Base-by-base conservation (phyloP, 2,329 filamentous ascomycete species). In the Fonsecaea erecta region DNA sequence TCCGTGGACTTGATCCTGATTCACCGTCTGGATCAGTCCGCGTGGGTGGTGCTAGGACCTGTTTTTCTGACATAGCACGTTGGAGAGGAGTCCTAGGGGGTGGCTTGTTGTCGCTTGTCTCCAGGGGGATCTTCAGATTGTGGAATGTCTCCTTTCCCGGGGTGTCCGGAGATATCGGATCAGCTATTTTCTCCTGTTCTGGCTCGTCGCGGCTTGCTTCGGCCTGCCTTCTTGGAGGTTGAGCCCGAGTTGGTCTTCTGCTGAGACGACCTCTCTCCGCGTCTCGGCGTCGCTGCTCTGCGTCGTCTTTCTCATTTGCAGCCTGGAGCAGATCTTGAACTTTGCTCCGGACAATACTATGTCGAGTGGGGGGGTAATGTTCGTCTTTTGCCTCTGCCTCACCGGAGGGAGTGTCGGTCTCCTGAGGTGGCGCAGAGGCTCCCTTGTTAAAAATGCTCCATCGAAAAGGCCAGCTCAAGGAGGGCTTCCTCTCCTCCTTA, bases 281-380 rank as follows among this genome's bases (percentile, higher is more conserved):
- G 21, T 60, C 52, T 28, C 61, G 62, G 24, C 54, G 56, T 26
- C 40, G 64, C 30, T 63, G 63, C 40, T 65, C 62, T 51, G 55
- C 56, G 59, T 64, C 65, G n/a, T 63, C 64, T 35, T 59, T 67
- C 48, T 67, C 61, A 34, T 67, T 67, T 12, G 66, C 67, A 6
- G 66, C 66, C 46, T 65, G 55, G 3, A 70, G 43, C 14, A 70
- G 48, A 16, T 69, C 65, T 48, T 68, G 61, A 16, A 72, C 68
- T 54, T 63, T 68, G 46, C 63, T 70, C 48, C 56, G 58, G 16
- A 71, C 69, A 21, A 71, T 48, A 52, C 62, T 67, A n/a, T 65
- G 59, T 34, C 62, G 58, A 21, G 34, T 55, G 6, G 37, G 32
- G 14, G 62, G 55, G 40, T 66, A 43, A 26, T 63, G 56, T 11